Percentiles rank a stretch among this genome's conserved stretches.
Evolutionary conservation across 176 grass and related monocot species (phyloP).

Genomic region (Oropetium thomaeum): DNA sequence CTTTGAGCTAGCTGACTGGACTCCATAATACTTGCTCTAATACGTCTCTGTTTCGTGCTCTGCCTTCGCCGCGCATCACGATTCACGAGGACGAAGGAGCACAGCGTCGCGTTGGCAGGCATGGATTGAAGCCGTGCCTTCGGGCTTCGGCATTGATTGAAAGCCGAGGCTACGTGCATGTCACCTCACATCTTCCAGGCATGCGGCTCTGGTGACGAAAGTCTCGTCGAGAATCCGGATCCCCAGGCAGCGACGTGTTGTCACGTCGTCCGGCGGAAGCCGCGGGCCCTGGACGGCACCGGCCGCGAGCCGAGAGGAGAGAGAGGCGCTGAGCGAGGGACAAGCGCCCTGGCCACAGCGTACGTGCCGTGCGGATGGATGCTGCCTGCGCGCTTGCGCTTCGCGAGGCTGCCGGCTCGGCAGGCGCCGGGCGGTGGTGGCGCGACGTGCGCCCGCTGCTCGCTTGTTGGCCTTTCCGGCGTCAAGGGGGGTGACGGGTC

Average conservation of each 20-base stretch:
- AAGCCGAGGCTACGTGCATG: constrained; percentile 30
- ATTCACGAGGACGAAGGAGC: too few relatives aligned
- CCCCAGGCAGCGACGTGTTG: constrained; percentile 16
- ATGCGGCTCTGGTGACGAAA: neutral
- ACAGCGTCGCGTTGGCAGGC: too few relatives aligned
- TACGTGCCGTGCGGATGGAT: constrained; percentile 11
- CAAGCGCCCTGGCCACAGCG: neutral
- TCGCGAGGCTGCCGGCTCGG: constrained; percentile 6
- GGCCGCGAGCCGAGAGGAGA: neutral
- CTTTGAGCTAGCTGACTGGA: too few relatives aligned
- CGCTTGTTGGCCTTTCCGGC: neutral
- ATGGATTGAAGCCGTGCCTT: neutral
- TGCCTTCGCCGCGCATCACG: neutral
- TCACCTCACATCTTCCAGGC: constrained; percentile 4
- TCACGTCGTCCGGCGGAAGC: neutral
- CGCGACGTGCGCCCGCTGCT: neutral
- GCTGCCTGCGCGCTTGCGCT: neutral
- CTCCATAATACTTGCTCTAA: too few relatives aligned
- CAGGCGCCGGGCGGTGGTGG: neutral
- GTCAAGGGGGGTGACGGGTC: constrained; percentile 2
- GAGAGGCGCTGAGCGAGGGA: too few relatives aligned
- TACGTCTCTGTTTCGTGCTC: neutral
- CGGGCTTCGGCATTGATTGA: neutral
- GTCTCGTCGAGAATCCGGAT: constrained; percentile 10
- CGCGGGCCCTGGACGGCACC: neutral